phyloP scores from a whole-genome alignment of 768 basidiomycete species.

The Suillus paluster region DNA sequence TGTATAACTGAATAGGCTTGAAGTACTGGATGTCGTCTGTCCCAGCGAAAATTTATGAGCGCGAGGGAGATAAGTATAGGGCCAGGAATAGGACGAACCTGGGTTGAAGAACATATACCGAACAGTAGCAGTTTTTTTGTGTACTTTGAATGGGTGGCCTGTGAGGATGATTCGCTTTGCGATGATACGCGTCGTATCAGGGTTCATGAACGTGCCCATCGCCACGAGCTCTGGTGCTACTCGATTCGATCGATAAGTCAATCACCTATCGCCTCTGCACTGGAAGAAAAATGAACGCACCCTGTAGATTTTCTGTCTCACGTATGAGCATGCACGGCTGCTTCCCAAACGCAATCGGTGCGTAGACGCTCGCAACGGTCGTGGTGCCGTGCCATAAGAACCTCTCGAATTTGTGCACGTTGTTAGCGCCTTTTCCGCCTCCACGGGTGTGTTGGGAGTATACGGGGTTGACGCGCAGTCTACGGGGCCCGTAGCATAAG shows the following conservation, averaged over 20 bases:
- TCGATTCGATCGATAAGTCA: neutral
- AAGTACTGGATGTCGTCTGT: slow-evolving; percentile 89
- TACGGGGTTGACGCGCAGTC: slow-evolving; percentile 82
- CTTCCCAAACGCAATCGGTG: slow-evolving; percentile 86
- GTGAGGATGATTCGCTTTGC: slow-evolving; percentile 95
- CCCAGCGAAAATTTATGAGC: slow-evolving; percentile 9
- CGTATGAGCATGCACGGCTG: slow-evolving; percentile 73
- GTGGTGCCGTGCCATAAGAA: slow-evolving; percentile 85
- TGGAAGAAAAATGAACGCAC: slow-evolving; percentile 42
- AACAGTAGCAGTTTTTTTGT: slow-evolving; percentile 96
- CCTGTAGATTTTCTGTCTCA: slow-evolving; percentile 68
- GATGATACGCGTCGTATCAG: slow-evolving; percentile 90
- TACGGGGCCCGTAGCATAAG: slow-evolving; percentile 86
- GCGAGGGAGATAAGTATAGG: slow-evolving; percentile 3
- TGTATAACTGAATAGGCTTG: slow-evolving; percentile 91
- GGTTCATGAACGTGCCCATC: slow-evolving; percentile 83
- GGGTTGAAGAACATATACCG: slow-evolving; percentile 98
- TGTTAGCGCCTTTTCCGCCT: slow-evolving; percentile 90
- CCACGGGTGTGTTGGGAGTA: slow-evolving; percentile 93
- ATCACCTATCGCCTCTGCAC: slow-evolving; percentile 5
- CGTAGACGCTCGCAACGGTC: slow-evolving; percentile 86
- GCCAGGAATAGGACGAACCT: slow-evolving; percentile 45
- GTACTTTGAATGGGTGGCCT: slow-evolving; percentile 95
- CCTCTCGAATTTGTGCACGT: slow-evolving; percentile 95
- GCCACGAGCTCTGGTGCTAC: slow-evolving; percentile 85